A percentile compares a stretch with the other conserved stretches of the same genome.
Conservation (phyloP, 1,139 yeast genomes). For the Barnettozyma hawaiiensis region DNA sequence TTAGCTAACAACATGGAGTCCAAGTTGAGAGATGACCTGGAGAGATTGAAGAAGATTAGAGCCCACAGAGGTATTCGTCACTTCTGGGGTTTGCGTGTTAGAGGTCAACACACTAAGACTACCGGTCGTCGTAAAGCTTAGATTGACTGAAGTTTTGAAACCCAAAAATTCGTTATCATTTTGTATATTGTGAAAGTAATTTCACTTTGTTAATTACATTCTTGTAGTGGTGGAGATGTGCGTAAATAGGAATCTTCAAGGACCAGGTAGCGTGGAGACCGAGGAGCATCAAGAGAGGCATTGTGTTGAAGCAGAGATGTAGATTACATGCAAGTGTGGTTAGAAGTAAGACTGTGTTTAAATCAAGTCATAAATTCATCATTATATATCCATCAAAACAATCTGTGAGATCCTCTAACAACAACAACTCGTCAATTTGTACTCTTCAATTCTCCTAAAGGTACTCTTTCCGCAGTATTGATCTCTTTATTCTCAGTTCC, state of each 20-base stretch:
- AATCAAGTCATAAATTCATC: background rate
- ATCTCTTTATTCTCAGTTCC: conserved; percentile 4
- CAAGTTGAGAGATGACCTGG: conserved; percentile 99
- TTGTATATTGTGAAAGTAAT: conserved; percentile 11
- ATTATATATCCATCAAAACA: conserved; percentile 1
- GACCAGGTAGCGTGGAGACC: too few relatives aligned
- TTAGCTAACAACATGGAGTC: conserved; percentile 99
- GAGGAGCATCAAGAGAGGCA: too few relatives aligned
- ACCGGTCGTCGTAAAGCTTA: conserved; percentile 76
- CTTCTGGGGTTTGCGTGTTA: conserved; percentile 95
- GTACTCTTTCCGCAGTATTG: conserved; percentile 3
- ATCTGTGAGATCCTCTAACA: background rate
- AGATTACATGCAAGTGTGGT: too few relatives aligned
- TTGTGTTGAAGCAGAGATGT: too few relatives aligned
- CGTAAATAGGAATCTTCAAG: too few relatives aligned
- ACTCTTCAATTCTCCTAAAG: conserved; percentile 5
- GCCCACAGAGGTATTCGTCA: conserved; percentile 99
- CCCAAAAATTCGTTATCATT: conserved; percentile 4
- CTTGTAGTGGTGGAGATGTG: background rate
- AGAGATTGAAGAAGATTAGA: conserved; percentile 99
- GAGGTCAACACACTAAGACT: conserved; percentile 99
- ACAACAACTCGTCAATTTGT: background rate
- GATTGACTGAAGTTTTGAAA: conserved; percentile 6
- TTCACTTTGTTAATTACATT: conserved; percentile 4
- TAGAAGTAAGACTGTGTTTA: background rate